Evolutionary conservation across 176 grass and related monocot species (phyloP), one percentile per base, ranked within the genome.

Genomic region (Zoysia japonica): DNA sequence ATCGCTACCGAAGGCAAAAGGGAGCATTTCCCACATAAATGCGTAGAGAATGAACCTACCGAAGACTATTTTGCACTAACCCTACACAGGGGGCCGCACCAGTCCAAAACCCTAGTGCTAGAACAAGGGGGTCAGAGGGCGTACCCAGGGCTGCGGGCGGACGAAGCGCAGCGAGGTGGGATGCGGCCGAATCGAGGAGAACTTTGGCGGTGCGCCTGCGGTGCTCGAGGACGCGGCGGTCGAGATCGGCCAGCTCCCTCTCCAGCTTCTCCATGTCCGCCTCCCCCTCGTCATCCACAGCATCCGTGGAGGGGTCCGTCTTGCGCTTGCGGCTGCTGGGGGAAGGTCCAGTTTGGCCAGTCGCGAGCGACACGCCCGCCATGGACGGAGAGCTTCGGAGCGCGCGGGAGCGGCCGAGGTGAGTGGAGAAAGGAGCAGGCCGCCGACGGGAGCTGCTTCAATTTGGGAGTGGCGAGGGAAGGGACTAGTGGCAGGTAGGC

Each of bases 161-260:
- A 47, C 85, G 83, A 49, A 88, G 77, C 42, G 85, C 68, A 10
- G 46, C 28, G 13, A 85, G 56, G 8, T 64, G 57, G 11, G 85
- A 66, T 14, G 45, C 72, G 1, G 59, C 14, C 1, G 61, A 55
- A 47, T 74, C 49, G 6, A 84, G n/a, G 62, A 82, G 45, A 53
- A 77, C 74, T 12, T 39, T 40, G 37, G 88, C 85, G 16, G 69
- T 65, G 15, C 77, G 56, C 8, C 81, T 67, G 67, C 86, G 72
- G 28, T 73, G 66, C 56, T 93, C 90, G 36, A 92, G 83, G 69
- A 93, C 54, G 56, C 77, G 86, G 50, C 80, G 62, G 72, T 74
- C 87, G 76, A 97, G 81, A 82, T 88, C 85, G 57, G 71, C 71
- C 19, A 97, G 35, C 86, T 82, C 64, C 35, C 73, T 71, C 77